phyloP scores from a whole-genome alignment of 371 early-diverging fungal genomes.

The Mucor circinelloides region DNA sequence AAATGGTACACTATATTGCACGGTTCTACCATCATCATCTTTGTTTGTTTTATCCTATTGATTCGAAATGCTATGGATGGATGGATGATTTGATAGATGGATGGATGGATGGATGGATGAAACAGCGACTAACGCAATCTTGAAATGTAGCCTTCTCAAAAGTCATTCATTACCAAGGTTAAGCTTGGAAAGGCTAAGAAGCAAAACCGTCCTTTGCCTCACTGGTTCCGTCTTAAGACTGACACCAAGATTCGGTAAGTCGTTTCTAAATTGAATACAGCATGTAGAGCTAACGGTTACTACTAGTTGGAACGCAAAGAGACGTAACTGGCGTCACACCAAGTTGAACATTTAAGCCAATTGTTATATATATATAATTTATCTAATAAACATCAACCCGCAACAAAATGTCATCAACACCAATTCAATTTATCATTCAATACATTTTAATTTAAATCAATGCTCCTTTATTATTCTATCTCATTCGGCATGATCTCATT shows the following conservation, averaged over 20 bases:
- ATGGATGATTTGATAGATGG: neutral
- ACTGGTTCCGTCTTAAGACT: conserved; percentile 96
- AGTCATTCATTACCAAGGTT: conserved; percentile 96
- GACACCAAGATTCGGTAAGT: conserved; percentile 90
- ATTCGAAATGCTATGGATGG: neutral
- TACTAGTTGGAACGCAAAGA: conserved; percentile 91
- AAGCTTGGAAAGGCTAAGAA: conserved; percentile 97
- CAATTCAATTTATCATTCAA: neutral
- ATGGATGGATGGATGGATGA: neutral
- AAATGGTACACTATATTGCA: neutral
- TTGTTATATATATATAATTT: no score
- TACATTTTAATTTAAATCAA: neutral
- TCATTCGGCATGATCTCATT: neutral
- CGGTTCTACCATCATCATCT: neutral
- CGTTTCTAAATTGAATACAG: no score
- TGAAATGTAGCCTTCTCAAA: conserved; percentile 75
- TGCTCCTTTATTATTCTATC: neutral
- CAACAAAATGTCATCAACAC: neutral
- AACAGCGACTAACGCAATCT: neutral
- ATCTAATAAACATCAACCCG: neutral
- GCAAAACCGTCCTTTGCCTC: conserved; percentile 98
- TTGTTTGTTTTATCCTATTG: neutral
- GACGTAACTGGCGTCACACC: conserved; percentile 98
- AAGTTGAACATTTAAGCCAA: conserved; percentile 89
- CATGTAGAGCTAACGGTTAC: no score